Conservation (phyloP, 2,329 filamentous ascomycete genomes). For the Ceratocystis destructans region DNA sequence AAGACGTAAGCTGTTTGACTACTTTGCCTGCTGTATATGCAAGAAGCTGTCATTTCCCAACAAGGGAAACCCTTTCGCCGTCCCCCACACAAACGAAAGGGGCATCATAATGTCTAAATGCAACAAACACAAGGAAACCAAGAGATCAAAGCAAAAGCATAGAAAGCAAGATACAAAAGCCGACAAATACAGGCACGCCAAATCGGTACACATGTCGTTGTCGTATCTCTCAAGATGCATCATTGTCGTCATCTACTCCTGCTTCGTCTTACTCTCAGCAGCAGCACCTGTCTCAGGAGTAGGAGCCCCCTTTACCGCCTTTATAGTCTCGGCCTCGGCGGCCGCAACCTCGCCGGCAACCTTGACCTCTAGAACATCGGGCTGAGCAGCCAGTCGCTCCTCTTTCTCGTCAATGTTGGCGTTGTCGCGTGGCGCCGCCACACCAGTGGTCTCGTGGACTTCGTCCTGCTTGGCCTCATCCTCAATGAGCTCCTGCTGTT, state of each 20-base stretch:
- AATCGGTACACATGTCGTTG: not conserved
- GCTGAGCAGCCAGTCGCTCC: slow-evolving; percentile 45
- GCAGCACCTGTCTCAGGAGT: not conserved
- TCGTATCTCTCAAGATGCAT: not conserved
- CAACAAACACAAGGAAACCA: slow-evolving; percentile 15
- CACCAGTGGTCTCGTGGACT: slow-evolving; percentile 60
- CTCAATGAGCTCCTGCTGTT: slow-evolving; percentile 95
- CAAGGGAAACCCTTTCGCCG: not conserved
- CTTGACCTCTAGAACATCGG: slow-evolving; percentile 39
- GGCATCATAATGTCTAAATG: slow-evolving; percentile 19
- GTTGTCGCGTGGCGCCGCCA: slow-evolving; percentile 65
- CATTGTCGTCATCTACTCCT: slow-evolving; percentile 22
- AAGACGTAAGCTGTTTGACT: not conserved
- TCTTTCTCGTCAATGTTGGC: slow-evolving; percentile 95
- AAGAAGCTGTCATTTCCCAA: not conserved
- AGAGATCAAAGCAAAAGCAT: slow-evolving; percentile 10
- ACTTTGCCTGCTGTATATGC: not conserved
- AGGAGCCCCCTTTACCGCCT: slow-evolving; percentile 14
- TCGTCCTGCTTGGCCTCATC: slow-evolving; percentile 91
- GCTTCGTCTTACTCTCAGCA: slow-evolving; percentile 23
- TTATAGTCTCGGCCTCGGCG: slow-evolving; percentile 15
- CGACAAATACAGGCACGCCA: not conserved
- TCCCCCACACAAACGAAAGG: slow-evolving; percentile 11
- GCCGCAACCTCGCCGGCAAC: slow-evolving; percentile 29
- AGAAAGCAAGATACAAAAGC: not conserved